Evolutionary conservation across 139 green algal species (phyloP), one percentile per base, ranked within the genome.

Genomic region (Closterium sp.): DNA sequence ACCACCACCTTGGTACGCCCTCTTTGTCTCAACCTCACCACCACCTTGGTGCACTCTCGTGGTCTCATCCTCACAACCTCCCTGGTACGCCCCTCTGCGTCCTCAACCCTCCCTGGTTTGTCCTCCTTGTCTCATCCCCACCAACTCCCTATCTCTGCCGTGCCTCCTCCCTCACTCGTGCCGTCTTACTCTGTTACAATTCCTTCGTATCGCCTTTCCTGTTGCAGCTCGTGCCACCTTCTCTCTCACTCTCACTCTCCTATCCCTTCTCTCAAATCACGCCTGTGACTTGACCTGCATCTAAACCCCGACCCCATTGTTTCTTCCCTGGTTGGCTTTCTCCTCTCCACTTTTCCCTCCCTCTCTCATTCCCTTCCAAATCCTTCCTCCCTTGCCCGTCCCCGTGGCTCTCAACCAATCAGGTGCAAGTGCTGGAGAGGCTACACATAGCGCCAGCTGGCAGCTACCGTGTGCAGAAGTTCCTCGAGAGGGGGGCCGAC

Each of bases 401-500:
- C 55, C 55, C 25, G 55, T 76, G 55, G 55, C 25, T 19, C 55
- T 19, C 4, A 19, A 19, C 55, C 55, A 76, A 76, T 76, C 91
- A 93, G 81, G 91, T 94, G 16, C 91, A 33, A 66, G n/a, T 76
- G 25, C 93, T 97, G 34, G 96, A 97, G 94, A 94, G 55, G 34
- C 28, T 95, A 30, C 64, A 93, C 21, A 91, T 97, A 1, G 95
- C 96, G 21, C 95, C 95, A 25, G 95, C 92, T 31, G 96, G 96
- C 30, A 96, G 89, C 85, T 86, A 95, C 12, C 90, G 95, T 32
- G 94, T 97, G 84, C 90, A 85, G 7, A 69, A 84, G 43, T 96
- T 97, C 83, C 92, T 97, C 55, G 95, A 97, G 95, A 95, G 93
- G 36, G 96, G 94, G 33, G 95, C 95, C 10, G 95, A 96, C 84